Evolutionary conservation across 1,284 basidiomycete species (phyloP), one percentile per base, ranked within the genome.

Genomic region (Puccinia hordei): DNA sequence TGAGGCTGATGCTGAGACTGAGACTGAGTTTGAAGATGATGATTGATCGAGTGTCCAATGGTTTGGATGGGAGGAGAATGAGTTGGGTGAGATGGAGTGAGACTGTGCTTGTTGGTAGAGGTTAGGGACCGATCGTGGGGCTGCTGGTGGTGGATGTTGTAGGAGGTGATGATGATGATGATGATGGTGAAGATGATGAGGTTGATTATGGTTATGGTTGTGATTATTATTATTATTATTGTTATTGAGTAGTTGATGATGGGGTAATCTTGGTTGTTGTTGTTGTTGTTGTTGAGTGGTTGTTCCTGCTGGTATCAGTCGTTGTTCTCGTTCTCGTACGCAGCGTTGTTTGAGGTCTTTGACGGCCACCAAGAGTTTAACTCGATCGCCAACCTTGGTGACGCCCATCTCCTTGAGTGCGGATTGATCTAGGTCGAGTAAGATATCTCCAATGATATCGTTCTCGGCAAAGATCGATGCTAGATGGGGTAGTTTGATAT

Each of bases 361-460:
- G 82, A 98, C 92, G 0, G 90, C 95, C 79, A 90, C 92, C 22
- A 93, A 84, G 73, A 98, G 91, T 84, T 93, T 90, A 22, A 97
- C 90, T 73, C 94, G 87, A 85, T 98, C 95, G 6, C 95, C 95
- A 59, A 98, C 91, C 85, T 92, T 94, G 65, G 88, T 85, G 41
- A 98, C 90, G 41, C 92, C 92, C 89, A 97, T 92, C 86, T 97
- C 95, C 85, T 91, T 93, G 65, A 98, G 86, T 1, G 90, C 92
- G 5, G 88, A 86, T 86, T 94, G 92, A 84, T 97, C 94, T 53
- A 98, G 87, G 83, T 98, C 95, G 73, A 97, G 88, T 9, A 98
- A 86, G 51, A 97, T 90, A 84, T 92, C 91, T 12, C 95, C 94
- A 63, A 93, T 88, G 82, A 98, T 95, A 85, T 97, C 94, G 87